Conservation (phyloP, 257 asterid genomes). For the Solanum sitiens region DNA sequence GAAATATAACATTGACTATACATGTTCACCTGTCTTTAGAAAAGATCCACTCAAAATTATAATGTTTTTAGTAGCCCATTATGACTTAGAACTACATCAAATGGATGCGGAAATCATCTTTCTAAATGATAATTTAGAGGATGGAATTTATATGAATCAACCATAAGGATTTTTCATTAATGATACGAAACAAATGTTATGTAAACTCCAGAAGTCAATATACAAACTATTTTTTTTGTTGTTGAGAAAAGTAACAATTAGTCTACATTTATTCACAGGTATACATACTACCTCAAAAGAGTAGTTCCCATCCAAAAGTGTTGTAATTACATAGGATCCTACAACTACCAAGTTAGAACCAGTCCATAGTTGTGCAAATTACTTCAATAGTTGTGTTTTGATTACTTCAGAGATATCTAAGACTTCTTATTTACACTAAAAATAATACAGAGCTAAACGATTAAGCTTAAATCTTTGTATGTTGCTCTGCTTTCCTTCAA, state of each 20-base stretch:
- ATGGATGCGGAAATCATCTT: too few species aligned
- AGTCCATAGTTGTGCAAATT: background rate
- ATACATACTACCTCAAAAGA: background rate
- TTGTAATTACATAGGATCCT: background rate
- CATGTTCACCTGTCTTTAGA: too few species aligned
- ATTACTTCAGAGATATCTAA: background rate
- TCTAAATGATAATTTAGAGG: too few species aligned
- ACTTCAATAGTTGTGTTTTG: too few species aligned
- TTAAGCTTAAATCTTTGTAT: background rate
- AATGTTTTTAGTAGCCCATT: too few species aligned
- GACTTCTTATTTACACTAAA: background rate
- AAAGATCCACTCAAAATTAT: too few species aligned
- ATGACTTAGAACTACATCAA: too few species aligned
- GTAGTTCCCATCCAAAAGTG: background rate
- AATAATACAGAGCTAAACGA: background rate
- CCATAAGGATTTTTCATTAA: background rate
- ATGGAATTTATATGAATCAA: too few species aligned
- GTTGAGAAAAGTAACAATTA: background rate
- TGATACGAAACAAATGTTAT: background rate
- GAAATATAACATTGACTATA: too few species aligned
- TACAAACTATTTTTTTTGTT: too few species aligned
- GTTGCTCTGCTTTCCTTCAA: background rate
- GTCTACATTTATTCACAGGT: background rate
- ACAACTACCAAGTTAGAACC: background rate
- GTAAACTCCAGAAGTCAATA: background rate